phyloP scores from a whole-genome alignment of 139 green algal genomes.

The Chloropicon primus region DNA sequence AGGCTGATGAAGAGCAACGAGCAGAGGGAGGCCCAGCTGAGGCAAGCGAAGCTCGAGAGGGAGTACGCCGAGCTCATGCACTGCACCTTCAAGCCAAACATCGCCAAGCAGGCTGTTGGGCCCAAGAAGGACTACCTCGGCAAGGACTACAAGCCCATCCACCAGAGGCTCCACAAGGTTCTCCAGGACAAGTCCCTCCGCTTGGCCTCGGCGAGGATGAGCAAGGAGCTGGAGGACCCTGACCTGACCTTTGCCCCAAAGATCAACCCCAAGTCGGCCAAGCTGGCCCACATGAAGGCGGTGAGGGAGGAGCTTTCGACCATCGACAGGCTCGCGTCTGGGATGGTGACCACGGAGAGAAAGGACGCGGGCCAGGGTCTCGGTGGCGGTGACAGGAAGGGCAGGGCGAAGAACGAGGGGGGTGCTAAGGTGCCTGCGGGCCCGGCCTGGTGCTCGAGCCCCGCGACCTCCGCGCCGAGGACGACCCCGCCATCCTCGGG shows the following conservation, averaged over 20 bases:
- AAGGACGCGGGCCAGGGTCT: not conserved
- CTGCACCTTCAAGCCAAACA: slow-evolving; percentile 2
- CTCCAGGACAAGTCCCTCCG: not conserved
- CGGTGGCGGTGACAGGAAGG: not conserved
- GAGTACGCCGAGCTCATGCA: slow-evolving; percentile 3
- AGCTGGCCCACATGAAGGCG: not conserved
- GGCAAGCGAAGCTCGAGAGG: not conserved
- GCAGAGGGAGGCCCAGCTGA: not conserved
- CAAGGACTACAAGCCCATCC: not conserved
- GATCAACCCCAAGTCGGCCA: slow-evolving; percentile 3
- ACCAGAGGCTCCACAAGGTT: slow-evolving; percentile 1
- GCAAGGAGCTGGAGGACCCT: not conserved
- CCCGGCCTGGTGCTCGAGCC: not conserved
- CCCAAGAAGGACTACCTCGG: not conserved
- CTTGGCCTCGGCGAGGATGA: not conserved
- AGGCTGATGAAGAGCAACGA: not conserved
- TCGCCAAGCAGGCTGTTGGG: not conserved
- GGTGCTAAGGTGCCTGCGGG: no score
- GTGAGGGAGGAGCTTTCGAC: not conserved
- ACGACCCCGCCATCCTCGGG: not conserved
- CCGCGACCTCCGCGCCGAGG: no score
- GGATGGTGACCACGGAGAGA: not conserved
- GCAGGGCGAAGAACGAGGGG: no score
- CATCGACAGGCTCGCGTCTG: not conserved
- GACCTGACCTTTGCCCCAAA: slow-evolving; percentile 3